Percentiles rank a stretch among this genome's conserved stretches.
phyloP scores from a whole-genome alignment of 1,284 basidiomycete genomes.

The Cutaneotrichosporon cavernicola region DNA sequence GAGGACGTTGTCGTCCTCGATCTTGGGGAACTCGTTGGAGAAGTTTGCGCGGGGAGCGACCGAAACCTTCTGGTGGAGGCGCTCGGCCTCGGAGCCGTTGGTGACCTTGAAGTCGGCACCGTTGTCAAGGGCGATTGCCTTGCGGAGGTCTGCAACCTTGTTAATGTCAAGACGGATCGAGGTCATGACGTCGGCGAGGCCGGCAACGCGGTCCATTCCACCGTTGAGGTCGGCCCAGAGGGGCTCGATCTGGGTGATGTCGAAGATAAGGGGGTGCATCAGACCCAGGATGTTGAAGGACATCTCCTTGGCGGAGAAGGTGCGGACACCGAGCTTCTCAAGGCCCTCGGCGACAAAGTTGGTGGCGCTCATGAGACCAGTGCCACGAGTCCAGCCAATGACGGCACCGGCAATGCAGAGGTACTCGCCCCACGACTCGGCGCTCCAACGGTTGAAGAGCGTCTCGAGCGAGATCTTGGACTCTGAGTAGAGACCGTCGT shows the following conservation, averaged over 20 bases:
- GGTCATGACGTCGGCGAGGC: constrained; percentile 85
- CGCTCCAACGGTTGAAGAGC: constrained; percentile 93
- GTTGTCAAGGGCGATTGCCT: constrained; percentile 89
- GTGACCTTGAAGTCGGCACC: constrained; percentile 89
- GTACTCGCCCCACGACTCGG: constrained; percentile 99
- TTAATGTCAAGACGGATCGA: constrained; percentile 75
- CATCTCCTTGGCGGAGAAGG: constrained; percentile 99
- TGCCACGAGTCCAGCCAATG: constrained; percentile 97
- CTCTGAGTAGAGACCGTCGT: constrained; percentile 96
- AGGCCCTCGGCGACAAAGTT: constrained; percentile 94
- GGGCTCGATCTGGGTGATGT: constrained; percentile 98
- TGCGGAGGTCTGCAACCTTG: constrained; percentile 84
- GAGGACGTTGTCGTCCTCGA: constrained; percentile 68
- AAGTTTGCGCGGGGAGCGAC: constrained; percentile 97
- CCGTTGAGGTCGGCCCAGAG: constrained; percentile 98
- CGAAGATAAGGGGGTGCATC: constrained; percentile 99
- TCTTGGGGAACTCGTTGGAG: constrained; percentile 85
- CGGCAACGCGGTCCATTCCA: constrained; percentile 94
- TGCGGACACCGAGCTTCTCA: constrained; percentile 89
- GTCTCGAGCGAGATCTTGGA: constrained; percentile 98
- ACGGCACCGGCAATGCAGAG: constrained; percentile 96
- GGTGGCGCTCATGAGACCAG: constrained; percentile 94
- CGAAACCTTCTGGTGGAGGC: constrained; percentile 85
- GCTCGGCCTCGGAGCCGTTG: constrained; percentile 89
- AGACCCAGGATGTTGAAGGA: constrained; percentile 98